These are phyloP conservation scores for Claviceps paspali DNA, from an alignment of 2,329 filamentous ascomycete species.

Conservation along the genomic window DNA sequence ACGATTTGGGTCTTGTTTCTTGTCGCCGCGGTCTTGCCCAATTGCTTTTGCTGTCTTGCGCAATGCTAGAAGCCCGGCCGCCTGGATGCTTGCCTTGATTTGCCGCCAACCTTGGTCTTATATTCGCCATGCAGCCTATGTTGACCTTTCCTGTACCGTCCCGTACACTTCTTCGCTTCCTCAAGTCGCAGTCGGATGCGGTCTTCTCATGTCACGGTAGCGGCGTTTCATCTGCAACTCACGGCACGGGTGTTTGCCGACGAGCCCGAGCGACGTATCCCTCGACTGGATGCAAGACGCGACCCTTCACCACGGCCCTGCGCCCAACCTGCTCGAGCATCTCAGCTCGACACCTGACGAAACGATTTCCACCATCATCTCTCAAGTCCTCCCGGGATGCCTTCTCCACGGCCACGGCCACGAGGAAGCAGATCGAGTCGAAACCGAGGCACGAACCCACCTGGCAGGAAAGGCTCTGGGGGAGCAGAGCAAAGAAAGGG, in stretches of 20 bases:
- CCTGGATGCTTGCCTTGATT: too few species aligned
- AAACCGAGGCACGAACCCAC: constrained; percentile 14
- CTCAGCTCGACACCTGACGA: not conserved
- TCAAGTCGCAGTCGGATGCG: constrained; percentile 53
- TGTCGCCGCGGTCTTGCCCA: too few species aligned
- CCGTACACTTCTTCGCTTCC: constrained; percentile 50
- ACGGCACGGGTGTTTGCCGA: constrained; percentile 8
- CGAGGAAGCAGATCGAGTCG: constrained; percentile 9
- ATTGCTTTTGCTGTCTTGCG: too few species aligned
- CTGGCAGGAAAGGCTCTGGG: constrained; percentile 37
- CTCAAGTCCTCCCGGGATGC: not conserved
- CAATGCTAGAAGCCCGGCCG: too few species aligned
- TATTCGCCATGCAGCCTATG: constrained; percentile 30
- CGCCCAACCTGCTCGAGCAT: not conserved
- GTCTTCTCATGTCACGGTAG: constrained; percentile 32
- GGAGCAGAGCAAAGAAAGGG: constrained; percentile 21
- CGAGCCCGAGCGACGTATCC: constrained; percentile 8
- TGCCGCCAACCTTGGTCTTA: too few species aligned
- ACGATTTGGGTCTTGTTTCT: too few species aligned
- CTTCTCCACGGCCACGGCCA: constrained; percentile 15
- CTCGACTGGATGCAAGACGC: not conserved
- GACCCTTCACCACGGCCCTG: not conserved
- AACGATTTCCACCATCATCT: not conserved
- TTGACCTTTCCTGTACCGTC: constrained; percentile 34
- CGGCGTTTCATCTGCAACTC: constrained; percentile 7